Base-by-base conservation (phyloP, 2,329 filamentous ascomycete species). In the Aspergillus nomiae region DNA sequence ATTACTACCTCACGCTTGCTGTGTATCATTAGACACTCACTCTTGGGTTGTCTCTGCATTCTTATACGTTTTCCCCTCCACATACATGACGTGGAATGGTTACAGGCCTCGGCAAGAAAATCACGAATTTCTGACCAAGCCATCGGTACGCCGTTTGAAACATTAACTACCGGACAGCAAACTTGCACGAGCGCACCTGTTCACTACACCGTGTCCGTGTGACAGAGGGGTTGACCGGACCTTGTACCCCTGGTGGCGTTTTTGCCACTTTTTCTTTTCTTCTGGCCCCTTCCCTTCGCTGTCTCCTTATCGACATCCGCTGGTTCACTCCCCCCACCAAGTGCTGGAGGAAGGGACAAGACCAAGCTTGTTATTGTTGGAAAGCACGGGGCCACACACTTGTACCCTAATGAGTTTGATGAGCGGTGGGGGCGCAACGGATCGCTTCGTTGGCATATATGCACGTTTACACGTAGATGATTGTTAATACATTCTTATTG, bases 321-420 rank as follows among this genome's bases (percentile, higher is more conserved):
- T 65, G 58, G 62, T 56, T 63, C 60, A 60, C 38, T 56, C 58
- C 59, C 50, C 58, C 65, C 60, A 68, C 67, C 67, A 70, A 70
- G 69, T 67, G 68, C 67, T 69, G 67, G 66, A 61, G 65, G 66
- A 59, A 51, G 64, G 58, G 63, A 63, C 57, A 43, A 63, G 62
- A 60, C 56, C 28, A 48, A 63, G 58, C 62, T 53, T 57, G 56
- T 65, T 62, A 62, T 65, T 67, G 61, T 65, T 66, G 48, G 61
- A 64, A 63, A 56, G 54, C 58, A 61, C 45, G 58, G 58, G 64
- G 64, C 62, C 58, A 45, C 62, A 58, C 30, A 55, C 54, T 63
- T 69, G 66, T 65, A 66, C 55, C 63, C 62, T 68, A 67, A 67
- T 65, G 66, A 68, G 62, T 64, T 56, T 64, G 66, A 68, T 67